Evolutionary conservation across 2,329 filamentous ascomycete species (phyloP), one percentile per base, ranked within the genome.

Genomic region (Sporothrix dimorphospora): DNA sequence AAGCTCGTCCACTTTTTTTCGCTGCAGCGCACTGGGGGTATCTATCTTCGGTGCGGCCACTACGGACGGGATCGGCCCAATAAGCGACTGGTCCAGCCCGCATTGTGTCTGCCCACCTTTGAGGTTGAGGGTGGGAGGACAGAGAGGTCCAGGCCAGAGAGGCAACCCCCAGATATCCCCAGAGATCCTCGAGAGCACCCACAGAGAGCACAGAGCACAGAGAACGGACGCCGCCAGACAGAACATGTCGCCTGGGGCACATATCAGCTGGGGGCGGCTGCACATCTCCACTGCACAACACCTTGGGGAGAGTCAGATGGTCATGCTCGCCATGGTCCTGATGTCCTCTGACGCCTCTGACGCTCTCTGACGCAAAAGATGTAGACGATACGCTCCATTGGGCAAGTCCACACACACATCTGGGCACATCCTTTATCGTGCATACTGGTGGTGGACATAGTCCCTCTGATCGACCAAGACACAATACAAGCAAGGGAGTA

Each of bases 61-160:
- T 42, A 69, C 69, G 59, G 71, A 69, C 69, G 59, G 71, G 72
- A 73, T 73, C 70, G 69, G 66, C 67, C 75, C 75, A 75, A 75
- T 75, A 55, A 72, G 66, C 69, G 63, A 66, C 72, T 40, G 51
- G 68, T 12, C 65, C 42, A 42, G 34, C 55, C 53, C 69, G 71
- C 72, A 72, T n/a, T 73, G 59, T 69, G 73, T 63, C 57, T 66
- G 70, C 45, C 70, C 73, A 69, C 69, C 71, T 49, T 59, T 6
- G n/a, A n/a, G n/a, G n/a, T n/a, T n/a, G 30, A 34, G 30, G 30
- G 30, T 34, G 30, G 6, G n/a, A n/a, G n/a, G n/a, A n/a, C 30
- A 34, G 30, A 3, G 30, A 34, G 3, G 30, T 34, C 30, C 30
- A n/a, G n/a, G n/a, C 30, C 30, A 34, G 30, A 34, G 30, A 34